These are phyloP conservation scores for Trichoderma arundinaceum DNA, from an alignment of 2,329 filamentous ascomycete species.

Conservation along the genomic window DNA sequence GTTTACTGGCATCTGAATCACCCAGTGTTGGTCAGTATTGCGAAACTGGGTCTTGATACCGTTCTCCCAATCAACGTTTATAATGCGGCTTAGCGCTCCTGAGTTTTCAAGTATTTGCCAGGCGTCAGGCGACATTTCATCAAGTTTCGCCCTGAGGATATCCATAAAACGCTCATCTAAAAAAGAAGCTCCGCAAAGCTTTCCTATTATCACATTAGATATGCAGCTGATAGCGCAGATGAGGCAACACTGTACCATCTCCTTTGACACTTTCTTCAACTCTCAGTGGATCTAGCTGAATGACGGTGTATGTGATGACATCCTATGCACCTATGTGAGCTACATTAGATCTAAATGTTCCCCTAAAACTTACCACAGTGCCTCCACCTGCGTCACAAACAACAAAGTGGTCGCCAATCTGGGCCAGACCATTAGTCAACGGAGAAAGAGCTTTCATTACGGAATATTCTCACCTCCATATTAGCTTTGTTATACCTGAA, in stretches of 20 bases:
- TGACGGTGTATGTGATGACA: constrained; percentile 49
- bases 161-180: constrained; percentile 46
- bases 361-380: constrained; percentile 39
- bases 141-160: constrained; percentile 3
- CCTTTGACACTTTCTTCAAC: constrained; percentile 48
- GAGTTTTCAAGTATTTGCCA: constrained; percentile 27
- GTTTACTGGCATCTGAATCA: constrained; percentile 34
- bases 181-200: constrained; percentile 48
- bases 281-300: constrained; percentile 35
- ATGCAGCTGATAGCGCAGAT: rapidly evolving
- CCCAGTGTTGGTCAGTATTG: constrained; percentile 32
- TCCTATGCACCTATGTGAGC: constrained; percentile 42
- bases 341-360: neutral
- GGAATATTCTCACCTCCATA: constrained; percentile 33
- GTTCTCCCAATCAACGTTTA: constrained; percentile 41
- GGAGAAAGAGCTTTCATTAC: rapidly evolving
- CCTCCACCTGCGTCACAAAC: constrained; percentile 48
- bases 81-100: constrained; percentile 30
- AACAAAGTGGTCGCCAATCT: constrained; percentile 39
- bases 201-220: constrained; percentile 38
- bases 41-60: constrained; percentile 40
- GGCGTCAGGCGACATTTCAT: rapidly evolving
- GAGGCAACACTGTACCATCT: neutral
- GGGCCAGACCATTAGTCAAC: neutral
- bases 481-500: constrained; percentile 30